Evolutionary conservation across 495 filamentous ascomycete genomes (phyloP), one percentile per base, ranked within the genome.

Genomic region (Aspergillus asperescens): DNA sequence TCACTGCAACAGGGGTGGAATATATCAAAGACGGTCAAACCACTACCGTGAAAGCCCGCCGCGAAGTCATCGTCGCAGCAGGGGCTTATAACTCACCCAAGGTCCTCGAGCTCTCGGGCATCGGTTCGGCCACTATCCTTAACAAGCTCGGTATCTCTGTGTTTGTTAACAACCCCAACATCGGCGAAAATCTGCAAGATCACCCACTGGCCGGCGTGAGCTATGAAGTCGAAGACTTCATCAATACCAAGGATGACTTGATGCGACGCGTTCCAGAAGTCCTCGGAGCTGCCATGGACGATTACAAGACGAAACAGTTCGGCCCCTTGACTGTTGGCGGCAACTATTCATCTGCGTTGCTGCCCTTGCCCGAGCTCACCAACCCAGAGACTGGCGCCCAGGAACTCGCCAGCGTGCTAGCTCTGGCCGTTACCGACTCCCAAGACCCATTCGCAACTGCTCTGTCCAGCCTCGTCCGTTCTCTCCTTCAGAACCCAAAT

Each of bases 151-250:
- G 73, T 0, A 73, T 83, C 20, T 56, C 64, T 0, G 55, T 73
- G 4, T 70, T 73, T 19, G 60, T 79, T 3, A 59, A 72, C 19
- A 73, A 71, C 27, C 61, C 74, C 0, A 72, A 73, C 15, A 79
- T 83, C 1, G 80, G 80, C 5, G 72, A 77, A 43, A 81, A 82
- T 35, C 60, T 82, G 3, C 80, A 83, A 53, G 79, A 81, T 24
- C 79, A 81, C 52, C 55, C 75, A 23, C 22, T 40, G 20, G 25
- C 25, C 23, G n/a, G 15, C 24, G 28, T 13, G 32, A n/a, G 3
- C 40, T 12, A 50, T 24, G 24, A 45, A 50, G 34, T 12, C 40
- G 4, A 39, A 10, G n/a, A n/a, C n/a, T n/a, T n/a, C n/a, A n/a
- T n/a, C n/a, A n/a, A n/a, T n/a, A n/a, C n/a, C n/a, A n/a, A n/a